Evolutionary conservation across 208 protist genomes (phyloP).

Genomic region (Trypanosoma avium): DNA sequence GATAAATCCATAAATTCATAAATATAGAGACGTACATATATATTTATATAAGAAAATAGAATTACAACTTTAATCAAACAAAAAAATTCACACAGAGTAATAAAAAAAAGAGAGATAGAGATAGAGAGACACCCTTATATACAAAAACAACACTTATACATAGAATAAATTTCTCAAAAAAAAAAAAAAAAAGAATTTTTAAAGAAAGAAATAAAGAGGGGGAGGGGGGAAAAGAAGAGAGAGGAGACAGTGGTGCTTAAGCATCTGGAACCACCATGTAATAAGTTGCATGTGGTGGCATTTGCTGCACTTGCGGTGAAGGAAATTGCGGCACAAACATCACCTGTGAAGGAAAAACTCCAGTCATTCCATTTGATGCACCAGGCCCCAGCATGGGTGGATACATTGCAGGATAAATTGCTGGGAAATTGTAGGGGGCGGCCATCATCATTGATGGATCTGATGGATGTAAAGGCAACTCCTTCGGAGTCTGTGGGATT

Average conservation of each 20-base stretch:
- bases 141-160: background rate
- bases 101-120: background rate
- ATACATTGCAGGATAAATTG: slow-evolving; percentile 15
- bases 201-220: slow-evolving; percentile 5
- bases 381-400: background rate
- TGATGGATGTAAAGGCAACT: slow-evolving; percentile 2
- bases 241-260: background rate
- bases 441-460: slow-evolving; percentile 16
- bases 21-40: background rate
- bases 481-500: no score
- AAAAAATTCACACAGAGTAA: background rate
- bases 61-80: no score
- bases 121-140: background rate
- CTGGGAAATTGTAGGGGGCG: background rate
- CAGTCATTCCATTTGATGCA: background rate
- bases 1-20: slow-evolving; percentile 4
- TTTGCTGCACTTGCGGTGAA: slow-evolving; percentile 11
- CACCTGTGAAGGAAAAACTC: slow-evolving; percentile 13
- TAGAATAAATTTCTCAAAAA: slow-evolving; percentile 5
- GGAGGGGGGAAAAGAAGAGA: no score
- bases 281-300: slow-evolving; percentile 20
- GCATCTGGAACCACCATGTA: slow-evolving; percentile 42
- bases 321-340: slow-evolving; percentile 20
- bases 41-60: background rate
- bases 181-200: slow-evolving; percentile 17